Conservation (phyloP, 768 basidiomycete species). For the Antrodiella citrinella region DNA sequence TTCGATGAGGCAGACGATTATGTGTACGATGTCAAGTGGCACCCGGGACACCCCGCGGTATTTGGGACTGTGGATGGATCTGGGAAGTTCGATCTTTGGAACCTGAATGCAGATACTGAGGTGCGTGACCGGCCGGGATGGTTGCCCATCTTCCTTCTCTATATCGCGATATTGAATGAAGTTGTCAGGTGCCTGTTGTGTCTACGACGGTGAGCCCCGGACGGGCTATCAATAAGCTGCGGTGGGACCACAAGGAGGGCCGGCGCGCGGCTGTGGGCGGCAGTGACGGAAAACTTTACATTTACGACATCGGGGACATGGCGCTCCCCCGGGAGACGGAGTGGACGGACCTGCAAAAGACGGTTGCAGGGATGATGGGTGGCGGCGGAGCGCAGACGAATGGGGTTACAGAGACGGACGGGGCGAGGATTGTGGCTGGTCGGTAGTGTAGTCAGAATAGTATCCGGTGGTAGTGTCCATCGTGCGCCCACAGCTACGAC, state of each 20-base stretch:
- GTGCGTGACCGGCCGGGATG: conserved; percentile 36
- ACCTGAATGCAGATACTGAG: conserved; percentile 94
- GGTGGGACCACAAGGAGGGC: conserved; percentile 93
- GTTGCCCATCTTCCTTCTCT: background rate
- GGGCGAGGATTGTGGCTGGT: conserved; percentile 26
- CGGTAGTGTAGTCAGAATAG: too few species aligned
- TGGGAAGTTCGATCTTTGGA: conserved; percentile 96
- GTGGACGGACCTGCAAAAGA: conserved; percentile 91
- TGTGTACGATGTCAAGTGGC: conserved; percentile 98
- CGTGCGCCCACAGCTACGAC: too few species aligned
- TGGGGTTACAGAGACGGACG: conserved; percentile 24
- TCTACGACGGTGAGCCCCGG: conserved; percentile 74
- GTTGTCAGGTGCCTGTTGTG: conserved; percentile 76
- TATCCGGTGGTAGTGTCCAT: too few species aligned
- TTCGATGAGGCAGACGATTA: conserved; percentile 99
- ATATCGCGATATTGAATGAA: too few species aligned
- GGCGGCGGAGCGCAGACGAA: conserved; percentile 33
- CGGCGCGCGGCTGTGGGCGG: conserved; percentile 85
- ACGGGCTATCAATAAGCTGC: conserved; percentile 88
- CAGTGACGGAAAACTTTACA: conserved; percentile 85
- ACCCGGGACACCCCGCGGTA: conserved; percentile 88
- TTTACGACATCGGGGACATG: conserved; percentile 94
- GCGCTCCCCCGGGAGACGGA: conserved; percentile 83
- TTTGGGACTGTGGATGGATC: conserved; percentile 94
- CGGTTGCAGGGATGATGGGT: conserved; percentile 58